Evolutionary conservation across 23 red algal genomes (phyloP).

Genomic region (Cyanidioschyzon merolae): DNA sequence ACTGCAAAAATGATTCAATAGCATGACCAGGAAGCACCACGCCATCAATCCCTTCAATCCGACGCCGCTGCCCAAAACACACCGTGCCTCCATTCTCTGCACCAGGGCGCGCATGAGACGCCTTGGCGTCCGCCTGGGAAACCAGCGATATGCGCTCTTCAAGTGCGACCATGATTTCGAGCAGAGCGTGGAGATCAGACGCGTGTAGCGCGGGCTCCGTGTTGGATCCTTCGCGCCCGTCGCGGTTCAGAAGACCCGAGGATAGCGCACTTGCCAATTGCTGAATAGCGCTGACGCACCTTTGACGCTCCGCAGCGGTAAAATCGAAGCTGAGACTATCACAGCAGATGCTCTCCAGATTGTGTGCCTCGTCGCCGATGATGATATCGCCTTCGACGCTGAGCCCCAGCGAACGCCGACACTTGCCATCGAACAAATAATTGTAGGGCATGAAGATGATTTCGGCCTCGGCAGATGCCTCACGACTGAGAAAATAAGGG

Average conservation of each 20-base stretch:
- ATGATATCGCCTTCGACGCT: constrained; percentile 80
- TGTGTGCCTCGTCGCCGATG: constrained; percentile 95
- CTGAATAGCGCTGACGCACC: constrained; percentile 37
- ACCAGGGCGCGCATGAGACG: background rate
- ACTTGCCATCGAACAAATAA: constrained; percentile 49
- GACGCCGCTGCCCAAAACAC: background rate
- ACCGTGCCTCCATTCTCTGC: background rate
- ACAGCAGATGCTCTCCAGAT: constrained; percentile 60
- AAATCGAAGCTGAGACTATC: constrained; percentile 70
- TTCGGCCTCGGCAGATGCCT: constrained; percentile 49
- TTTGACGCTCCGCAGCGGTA: constrained; percentile 25
- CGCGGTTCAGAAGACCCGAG: background rate
- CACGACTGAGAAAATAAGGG: constrained; percentile 72
- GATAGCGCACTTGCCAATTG: background rate
- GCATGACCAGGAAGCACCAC: background rate
- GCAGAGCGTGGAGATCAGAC: background rate
- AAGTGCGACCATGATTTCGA: background rate
- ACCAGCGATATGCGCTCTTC: background rate
- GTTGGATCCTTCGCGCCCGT: background rate
- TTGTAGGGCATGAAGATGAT: constrained; percentile 94
- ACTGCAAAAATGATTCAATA: background rate
- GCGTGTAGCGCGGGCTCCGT: background rate
- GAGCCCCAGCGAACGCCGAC: constrained; percentile 27
- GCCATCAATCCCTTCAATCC: background rate
- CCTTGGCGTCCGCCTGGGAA: background rate